A percentile compares a stretch with the other conserved stretches of the same genome.
These are phyloP conservation scores for Coniferiporia sulphurascens DNA, from an alignment of 1,284 basidiomycete genomes.

Conservation along the genomic window DNA sequence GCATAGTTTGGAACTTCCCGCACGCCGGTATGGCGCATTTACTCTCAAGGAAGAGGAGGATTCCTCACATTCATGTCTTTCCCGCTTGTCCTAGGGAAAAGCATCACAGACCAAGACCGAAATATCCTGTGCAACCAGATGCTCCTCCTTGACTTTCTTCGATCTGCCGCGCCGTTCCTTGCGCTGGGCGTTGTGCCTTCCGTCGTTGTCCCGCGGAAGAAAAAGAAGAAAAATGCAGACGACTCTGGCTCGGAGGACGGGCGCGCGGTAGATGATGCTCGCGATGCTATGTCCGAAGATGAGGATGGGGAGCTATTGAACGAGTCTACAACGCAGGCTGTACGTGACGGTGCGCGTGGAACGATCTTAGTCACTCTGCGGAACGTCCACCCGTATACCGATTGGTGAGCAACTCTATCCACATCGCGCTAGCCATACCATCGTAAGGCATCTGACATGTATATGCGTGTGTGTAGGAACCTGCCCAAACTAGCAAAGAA, in stretches of 20 bases:
- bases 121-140: conserved; percentile 92
- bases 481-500: conserved; percentile 76
- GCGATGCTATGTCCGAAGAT: conserved; percentile 19
- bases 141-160: conserved; percentile 82
- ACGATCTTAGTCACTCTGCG: conserved; percentile 86
- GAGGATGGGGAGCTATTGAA: conserved; percentile 3
- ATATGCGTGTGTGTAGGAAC: conserved; percentile 47
- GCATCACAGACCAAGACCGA: conserved; percentile 91
- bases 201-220: conserved; percentile 41
- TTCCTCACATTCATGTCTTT: conserved; percentile 3
- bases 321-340: neutral
- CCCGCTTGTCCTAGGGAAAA: conserved; percentile 57
- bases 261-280: neutral
- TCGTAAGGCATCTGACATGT: conserved; percentile 17
- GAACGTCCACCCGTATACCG: conserved; percentile 83
- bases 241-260: conserved; percentile 22
- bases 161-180: conserved; percentile 66
- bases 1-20: conserved; percentile 94
- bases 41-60: neutral
- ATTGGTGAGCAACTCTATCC: conserved; percentile 55
- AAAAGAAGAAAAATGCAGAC: conserved; percentile 27
- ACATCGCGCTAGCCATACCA: neutral
- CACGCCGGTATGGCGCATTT: conserved; percentile 70
- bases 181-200: conserved; percentile 52
- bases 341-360: conserved; percentile 33